These are phyloP conservation scores for Silene coronaria DNA, from an alignment of 179 eudicot genomes.

Conservation along the genomic window DNA sequence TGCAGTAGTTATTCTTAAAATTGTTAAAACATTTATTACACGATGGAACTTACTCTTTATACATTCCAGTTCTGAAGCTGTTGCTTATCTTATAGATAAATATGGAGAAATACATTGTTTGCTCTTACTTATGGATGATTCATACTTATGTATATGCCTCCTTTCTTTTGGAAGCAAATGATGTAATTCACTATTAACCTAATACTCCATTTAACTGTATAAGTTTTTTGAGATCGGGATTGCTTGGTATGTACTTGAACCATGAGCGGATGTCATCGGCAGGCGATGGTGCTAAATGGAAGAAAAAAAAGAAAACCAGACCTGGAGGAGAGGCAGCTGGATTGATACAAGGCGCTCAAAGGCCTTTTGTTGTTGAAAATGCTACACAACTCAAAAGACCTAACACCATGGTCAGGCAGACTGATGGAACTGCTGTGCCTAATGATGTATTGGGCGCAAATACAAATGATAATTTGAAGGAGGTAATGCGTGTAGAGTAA, in stretches of 20 bases:
- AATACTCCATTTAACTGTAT: background rate
- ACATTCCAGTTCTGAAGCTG: background rate
- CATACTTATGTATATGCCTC: background rate
- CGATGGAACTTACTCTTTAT: background rate
- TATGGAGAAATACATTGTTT: background rate
- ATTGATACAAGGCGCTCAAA: slow-evolving; percentile 25
- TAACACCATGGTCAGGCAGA: slow-evolving; percentile 33
- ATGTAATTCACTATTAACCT: background rate
- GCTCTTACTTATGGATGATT: background rate
- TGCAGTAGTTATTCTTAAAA: background rate
- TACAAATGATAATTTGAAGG: slow-evolving; percentile 41
- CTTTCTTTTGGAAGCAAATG: background rate
- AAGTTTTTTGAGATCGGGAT: background rate
- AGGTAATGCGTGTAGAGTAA: slow-evolving; percentile 29
- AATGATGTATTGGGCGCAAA: slow-evolving; percentile 33
- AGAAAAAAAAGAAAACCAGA: slow-evolving; percentile 65
- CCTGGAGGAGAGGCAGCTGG: slow-evolving; percentile 37
- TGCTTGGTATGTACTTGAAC: background rate
- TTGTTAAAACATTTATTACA: background rate
- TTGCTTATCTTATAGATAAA: background rate
- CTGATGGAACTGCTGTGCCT: slow-evolving; percentile 29
- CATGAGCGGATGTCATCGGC: slow-evolving; percentile 18
- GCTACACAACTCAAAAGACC: slow-evolving; percentile 47
- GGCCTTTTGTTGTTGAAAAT: slow-evolving; percentile 33
- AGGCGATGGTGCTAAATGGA: slow-evolving; percentile 74